Conservation (phyloP, 345 rosid species). For the Hibiscus mutabilis region DNA sequence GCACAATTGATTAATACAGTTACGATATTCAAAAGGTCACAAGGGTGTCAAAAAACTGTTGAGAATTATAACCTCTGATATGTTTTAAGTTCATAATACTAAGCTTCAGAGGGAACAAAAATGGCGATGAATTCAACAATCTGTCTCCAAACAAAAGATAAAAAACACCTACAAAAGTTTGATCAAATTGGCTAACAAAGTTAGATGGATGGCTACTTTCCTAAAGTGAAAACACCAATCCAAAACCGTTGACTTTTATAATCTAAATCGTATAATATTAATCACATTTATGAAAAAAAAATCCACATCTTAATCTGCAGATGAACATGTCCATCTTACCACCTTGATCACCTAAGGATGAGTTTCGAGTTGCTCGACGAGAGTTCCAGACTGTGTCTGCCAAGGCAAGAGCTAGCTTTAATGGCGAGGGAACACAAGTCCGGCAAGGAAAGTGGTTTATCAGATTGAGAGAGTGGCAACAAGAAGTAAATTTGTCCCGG, state of each 20-base stretch:
- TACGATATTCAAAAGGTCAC: too few relatives aligned
- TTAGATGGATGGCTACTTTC: background rate
- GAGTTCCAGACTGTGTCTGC: constrained; percentile 5
- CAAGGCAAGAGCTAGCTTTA: constrained; percentile 23
- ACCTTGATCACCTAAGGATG: constrained; percentile 11
- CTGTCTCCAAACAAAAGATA: too few relatives aligned
- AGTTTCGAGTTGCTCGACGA: background rate
- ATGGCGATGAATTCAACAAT: too few relatives aligned
- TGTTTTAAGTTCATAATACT: too few relatives aligned
- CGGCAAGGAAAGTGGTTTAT: constrained; percentile 17
- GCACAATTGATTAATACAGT: too few relatives aligned
- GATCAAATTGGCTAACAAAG: background rate
- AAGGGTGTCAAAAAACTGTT: too few relatives aligned
- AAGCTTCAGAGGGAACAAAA: too few relatives aligned
- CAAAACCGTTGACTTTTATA: constrained; percentile 4
- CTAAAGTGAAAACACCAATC: background rate
- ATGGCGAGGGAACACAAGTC: constrained; percentile 33
- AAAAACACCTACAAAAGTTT: too few relatives aligned
- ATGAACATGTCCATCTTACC: background rate
- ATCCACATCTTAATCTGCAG: background rate
- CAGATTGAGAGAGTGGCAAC: constrained; percentile 20
- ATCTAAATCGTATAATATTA: background rate
- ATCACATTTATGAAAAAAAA: background rate
- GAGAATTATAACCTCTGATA: too few relatives aligned
- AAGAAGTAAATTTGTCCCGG: constrained; percentile 33